Base-by-base conservation (phyloP, 176 grass and related monocot species). In the Aechmea fasciata region DNA sequence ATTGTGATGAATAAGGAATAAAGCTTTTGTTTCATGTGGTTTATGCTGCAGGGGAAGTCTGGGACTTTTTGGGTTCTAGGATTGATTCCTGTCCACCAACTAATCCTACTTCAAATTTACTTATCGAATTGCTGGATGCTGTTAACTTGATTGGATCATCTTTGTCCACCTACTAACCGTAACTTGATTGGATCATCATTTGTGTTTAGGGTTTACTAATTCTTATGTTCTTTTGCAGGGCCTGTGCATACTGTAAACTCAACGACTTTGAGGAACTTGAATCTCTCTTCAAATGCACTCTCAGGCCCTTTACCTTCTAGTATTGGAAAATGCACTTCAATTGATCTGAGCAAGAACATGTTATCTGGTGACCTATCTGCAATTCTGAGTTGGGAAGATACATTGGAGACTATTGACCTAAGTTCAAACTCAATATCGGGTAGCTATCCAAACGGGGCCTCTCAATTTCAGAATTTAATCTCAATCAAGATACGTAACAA, bases 361-460 rank as follows among this genome's bases (percentile, higher is more conserved):
- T 70, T 99, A 29, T 70, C 71, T 73, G 82, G 87, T 66, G 79
- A 87, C 67, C 75, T 99, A 77, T 79, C 89, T 61, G 78, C 85
- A 69, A 67, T 99, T 55, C 82, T 74, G 57, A 74, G 73, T 52
- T 99, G 94, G 94, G 86, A 75, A 78, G 70, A 77, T 68, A 77
- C 74, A 49, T 59, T 90, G 29, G 84, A 93, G 82, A 75, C 19
- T 65, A 85, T 99, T 70, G 94, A 99, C 62, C 77, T 99, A 69
- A 99, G 94, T 62, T 99, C 89, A 79, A 99, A 99, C 73, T 75
- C 71, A 73, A 64, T 99, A 62, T 80, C 51, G n/a, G 94, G 89
- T 50, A 83, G 71, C 69, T 93, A 81, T 66, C 94, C 90, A n/a
- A 84, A 96, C 68, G 90, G 85, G 51, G 73, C 78, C 29, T 77